These are phyloP conservation scores for Drechslerella dactyloides DNA, from an alignment of 2,329 filamentous ascomycete species.

Conservation along the genomic window DNA sequence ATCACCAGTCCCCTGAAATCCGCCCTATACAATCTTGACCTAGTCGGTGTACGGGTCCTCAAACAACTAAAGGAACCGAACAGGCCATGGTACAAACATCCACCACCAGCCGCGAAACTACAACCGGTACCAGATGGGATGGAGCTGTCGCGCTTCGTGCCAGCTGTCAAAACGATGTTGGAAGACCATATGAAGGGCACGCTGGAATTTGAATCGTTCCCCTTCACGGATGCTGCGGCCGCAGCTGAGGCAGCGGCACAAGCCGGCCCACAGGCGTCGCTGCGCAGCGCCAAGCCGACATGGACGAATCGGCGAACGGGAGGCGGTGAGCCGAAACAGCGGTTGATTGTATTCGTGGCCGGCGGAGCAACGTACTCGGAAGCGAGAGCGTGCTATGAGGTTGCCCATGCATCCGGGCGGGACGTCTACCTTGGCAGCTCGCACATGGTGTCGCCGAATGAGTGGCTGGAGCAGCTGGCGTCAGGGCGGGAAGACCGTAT, in stretches of 20 bases:
- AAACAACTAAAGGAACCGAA: constrained; percentile 79
- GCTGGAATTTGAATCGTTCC: constrained; percentile 71
- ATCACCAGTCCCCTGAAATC: constrained; percentile 76
- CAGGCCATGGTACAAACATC: constrained; percentile 48
- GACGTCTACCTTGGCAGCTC: constrained; percentile 89
- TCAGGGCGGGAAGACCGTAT: constrained; percentile 79
- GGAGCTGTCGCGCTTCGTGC: constrained; percentile 83
- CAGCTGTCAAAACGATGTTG: constrained; percentile 80
- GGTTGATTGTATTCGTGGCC: constrained; percentile 91
- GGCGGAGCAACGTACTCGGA: constrained; percentile 95
- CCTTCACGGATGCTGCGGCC: constrained; percentile 74
- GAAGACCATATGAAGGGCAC: constrained; percentile 73
- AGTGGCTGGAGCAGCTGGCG: constrained; percentile 81
- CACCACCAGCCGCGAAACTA: constrained; percentile 57
- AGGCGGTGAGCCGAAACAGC: constrained; percentile 80
- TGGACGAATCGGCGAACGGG: constrained; percentile 85
- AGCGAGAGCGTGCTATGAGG: constrained; percentile 84
- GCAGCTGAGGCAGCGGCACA: constrained; percentile 66
- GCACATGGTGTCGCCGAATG: constrained; percentile 86
- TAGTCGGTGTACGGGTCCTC: constrained; percentile 77
- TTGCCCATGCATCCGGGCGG: constrained; percentile 72
- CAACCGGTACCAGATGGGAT: constrained; percentile 73
- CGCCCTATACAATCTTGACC: constrained; percentile 76
- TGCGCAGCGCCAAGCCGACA: constrained; percentile 89
- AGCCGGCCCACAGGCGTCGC: constrained; percentile 69